Conservation (phyloP, 139 green algal genomes). For the Haematococcus sp. region DNA sequence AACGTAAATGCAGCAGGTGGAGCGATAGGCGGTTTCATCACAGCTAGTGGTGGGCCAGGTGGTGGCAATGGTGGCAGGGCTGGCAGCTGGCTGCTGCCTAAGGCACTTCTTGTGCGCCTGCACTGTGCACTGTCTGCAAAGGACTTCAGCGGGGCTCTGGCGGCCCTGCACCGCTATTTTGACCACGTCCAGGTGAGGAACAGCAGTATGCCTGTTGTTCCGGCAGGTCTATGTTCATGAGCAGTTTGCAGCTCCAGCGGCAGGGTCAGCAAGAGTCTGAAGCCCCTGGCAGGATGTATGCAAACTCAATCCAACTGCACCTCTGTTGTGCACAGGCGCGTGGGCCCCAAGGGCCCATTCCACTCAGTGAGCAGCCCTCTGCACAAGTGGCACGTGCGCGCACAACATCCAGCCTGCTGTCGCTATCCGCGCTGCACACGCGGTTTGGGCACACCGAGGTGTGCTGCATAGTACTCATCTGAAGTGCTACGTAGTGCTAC, state of each 20-base stretch:
- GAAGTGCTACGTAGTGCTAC: too few species aligned
- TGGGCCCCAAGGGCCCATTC: constrained; percentile 4
- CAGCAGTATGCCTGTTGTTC: too few species aligned
- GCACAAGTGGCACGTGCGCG: constrained; percentile 9
- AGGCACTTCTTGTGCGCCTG: constrained; percentile 21
- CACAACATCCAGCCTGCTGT: constrained; percentile 48
- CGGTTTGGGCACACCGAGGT: constrained; percentile 46
- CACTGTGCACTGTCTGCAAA: constrained; percentile 24
- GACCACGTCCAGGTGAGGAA: constrained; percentile 10
- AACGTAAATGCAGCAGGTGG: not conserved
- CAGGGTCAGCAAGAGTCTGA: too few species aligned
- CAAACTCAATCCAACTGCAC: too few species aligned
- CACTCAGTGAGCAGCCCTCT: constrained; percentile 1
- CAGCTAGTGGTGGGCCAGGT: not conserved
- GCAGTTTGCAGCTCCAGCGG: too few species aligned
- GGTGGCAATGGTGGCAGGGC: constrained; percentile 2
- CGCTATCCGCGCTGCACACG: constrained; percentile 45
- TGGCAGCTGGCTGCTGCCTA: constrained; percentile 10
- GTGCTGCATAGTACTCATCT: too few species aligned
- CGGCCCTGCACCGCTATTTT: constrained; percentile 27
- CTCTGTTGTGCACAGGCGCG: too few species aligned
- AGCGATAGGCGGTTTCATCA: not conserved
- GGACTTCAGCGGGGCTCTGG: constrained; percentile 35
- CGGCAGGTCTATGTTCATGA: too few species aligned
- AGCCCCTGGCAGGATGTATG: too few species aligned